These are phyloP conservation scores for Serendipita sp. DNA, from an alignment of 768 basidiomycete species.

Conservation along the genomic window DNA sequence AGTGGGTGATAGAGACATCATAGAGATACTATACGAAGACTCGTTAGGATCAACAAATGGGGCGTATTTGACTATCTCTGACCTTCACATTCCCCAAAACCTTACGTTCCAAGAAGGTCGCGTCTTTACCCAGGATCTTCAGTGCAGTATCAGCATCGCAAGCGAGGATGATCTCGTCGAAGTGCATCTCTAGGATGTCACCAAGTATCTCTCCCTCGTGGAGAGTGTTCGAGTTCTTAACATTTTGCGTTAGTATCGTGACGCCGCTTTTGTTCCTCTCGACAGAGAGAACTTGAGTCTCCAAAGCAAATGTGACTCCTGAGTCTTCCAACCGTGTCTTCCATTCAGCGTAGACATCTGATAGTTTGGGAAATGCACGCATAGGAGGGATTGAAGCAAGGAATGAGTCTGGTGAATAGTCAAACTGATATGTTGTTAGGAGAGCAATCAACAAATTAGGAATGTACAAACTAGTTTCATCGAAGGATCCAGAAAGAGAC, in stretches of 20 bases:
- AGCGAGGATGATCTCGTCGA: conserved; percentile 31
- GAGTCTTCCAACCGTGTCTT: conserved; percentile 13
- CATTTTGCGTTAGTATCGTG: conserved; percentile 1
- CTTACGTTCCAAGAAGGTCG: conserved; percentile 23
- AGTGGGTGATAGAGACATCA: conserved; percentile 36
- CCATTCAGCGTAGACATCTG: conserved; percentile 21
- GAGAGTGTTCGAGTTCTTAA: conserved; percentile 17
- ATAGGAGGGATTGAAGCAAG: conserved; percentile 22
- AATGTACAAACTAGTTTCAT: conserved; percentile 16
- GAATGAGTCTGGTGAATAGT: conserved; percentile 19
- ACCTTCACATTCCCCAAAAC: conserved; percentile 28
- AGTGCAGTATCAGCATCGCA: conserved; percentile 28
- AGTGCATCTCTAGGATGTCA: conserved; percentile 19
- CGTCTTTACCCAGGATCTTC: conserved; percentile 24
- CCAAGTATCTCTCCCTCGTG: conserved; percentile 18
- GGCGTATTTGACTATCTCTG: neutral
- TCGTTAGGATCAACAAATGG: neutral
- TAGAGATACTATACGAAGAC: conserved; percentile 11
- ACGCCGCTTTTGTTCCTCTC: conserved; percentile 10
- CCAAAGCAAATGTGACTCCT: conserved; percentile 16
- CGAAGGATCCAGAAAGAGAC: conserved; percentile 22
- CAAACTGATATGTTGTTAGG: conserved; percentile 12
- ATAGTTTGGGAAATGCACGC: conserved; percentile 22
- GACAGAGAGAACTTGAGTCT: conserved; percentile 16
- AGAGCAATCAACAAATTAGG: neutral